phyloP scores from a whole-genome alignment of 495 filamentous ascomycete genomes.

The Amphirosellinia nigrospora region DNA sequence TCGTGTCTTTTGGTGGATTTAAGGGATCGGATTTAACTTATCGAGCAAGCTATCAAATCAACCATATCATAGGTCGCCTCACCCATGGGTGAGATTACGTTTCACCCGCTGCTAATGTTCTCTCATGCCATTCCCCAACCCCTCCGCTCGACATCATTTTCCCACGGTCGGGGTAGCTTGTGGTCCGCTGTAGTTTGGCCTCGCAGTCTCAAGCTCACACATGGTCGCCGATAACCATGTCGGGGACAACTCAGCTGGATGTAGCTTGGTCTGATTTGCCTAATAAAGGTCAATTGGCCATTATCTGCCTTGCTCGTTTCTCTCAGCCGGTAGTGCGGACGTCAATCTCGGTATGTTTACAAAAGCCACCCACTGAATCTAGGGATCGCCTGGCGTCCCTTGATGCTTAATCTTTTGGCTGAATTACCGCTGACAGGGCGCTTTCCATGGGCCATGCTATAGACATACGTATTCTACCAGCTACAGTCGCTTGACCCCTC shows the following conservation, averaged over 20 bases:
- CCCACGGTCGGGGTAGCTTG: neutral
- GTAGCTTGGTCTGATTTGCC: conserved; percentile 65
- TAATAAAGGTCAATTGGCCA: conserved; percentile 66
- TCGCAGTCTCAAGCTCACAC: neutral
- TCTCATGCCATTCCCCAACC: neutral
- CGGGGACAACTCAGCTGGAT: neutral
- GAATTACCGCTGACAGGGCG: neutral
- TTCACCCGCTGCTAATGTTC: neutral
- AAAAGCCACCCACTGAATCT: neutral
- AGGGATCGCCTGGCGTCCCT: neutral
- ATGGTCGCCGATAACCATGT: neutral
- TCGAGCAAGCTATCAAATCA: conserved; percentile 2
- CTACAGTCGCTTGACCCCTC: conserved; percentile 62
- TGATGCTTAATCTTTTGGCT: neutral
- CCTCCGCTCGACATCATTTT: neutral
- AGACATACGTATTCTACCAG: conserved; percentile 68
- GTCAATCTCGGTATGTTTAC: conserved; percentile 52
- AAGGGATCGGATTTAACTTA: neutral
- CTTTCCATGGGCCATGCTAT: neutral
- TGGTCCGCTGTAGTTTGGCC: conserved; percentile 2
- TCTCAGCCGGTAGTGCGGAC: conserved; percentile 71
- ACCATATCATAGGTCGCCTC: neutral
- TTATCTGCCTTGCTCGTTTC: conserved; percentile 66
- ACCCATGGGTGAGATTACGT: neutral
- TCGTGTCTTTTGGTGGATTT: neutral